phyloP scores from a whole-genome alignment of 257 asterid genomes.

The Lavandula angustifolia region DNA sequence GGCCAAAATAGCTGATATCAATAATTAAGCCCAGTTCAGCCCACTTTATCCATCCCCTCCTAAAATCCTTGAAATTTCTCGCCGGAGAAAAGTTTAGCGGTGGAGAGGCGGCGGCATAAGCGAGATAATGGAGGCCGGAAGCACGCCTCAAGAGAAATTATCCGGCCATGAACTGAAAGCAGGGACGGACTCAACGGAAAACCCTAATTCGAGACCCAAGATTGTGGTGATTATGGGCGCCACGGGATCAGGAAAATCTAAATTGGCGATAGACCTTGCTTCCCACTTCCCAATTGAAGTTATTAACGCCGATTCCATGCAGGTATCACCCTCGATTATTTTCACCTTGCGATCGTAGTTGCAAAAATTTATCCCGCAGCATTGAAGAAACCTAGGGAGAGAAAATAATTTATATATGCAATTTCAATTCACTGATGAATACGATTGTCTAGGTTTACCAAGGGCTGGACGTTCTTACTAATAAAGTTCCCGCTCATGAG shows the following conservation, averaged over 20 bases:
- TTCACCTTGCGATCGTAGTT: too few species aligned
- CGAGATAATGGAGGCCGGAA: constrained; percentile 31
- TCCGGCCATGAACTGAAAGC: not conserved
- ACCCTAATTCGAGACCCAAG: constrained; percentile 48
- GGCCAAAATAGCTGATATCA: not conserved
- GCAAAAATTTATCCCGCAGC: not conserved
- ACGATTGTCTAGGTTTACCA: constrained; percentile 52
- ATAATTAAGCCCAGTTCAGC: constrained; percentile 21
- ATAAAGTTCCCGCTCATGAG: constrained; percentile 70
- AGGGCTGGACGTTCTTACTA: constrained; percentile 88
- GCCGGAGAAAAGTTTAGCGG: constrained; percentile 29
- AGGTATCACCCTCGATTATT: constrained; percentile 42
- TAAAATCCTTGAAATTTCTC: not conserved
- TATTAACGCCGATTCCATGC: constrained; percentile 97
- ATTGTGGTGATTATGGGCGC: constrained; percentile 83
- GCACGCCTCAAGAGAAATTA: not conserved
- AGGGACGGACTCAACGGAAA: not conserved
- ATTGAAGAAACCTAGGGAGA: not conserved
- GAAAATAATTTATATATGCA: not conserved
- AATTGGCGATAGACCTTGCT: constrained; percentile 79
- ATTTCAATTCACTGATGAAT: constrained; percentile 5
- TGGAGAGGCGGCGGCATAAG: constrained; percentile 24
- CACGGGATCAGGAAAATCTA: constrained; percentile 86
- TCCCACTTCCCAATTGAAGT: constrained; percentile 78
- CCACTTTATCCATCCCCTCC: constrained; percentile 18